phyloP scores from a whole-genome alignment of 2,329 filamentous ascomycete genomes.

The Fusarium sacchari region DNA sequence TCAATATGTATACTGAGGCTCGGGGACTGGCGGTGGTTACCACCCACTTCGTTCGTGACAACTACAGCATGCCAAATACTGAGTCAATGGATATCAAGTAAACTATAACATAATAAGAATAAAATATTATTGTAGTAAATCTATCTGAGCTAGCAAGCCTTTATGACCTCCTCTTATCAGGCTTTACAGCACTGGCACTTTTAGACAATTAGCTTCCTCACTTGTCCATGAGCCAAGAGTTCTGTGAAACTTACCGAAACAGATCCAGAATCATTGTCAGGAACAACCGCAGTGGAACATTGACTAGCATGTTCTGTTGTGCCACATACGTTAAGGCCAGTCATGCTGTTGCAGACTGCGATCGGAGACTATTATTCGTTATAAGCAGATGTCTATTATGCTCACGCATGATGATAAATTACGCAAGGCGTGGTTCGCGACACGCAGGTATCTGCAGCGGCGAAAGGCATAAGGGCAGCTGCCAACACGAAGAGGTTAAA shows the following conservation, averaged over 20 bases:
- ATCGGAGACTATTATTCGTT: not conserved
- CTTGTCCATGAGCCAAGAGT: rapidly evolving
- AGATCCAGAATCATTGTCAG: not conserved
- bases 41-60: rapidly evolving
- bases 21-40: rapidly evolving
- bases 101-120: not conserved
- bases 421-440: not conserved
- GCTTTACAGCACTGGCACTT: not conserved
- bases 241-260: not conserved
- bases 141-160: rapidly evolving
- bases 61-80: rapidly evolving
- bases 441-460: not conserved
- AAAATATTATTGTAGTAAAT: rapidly evolving
- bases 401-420: rapidly evolving
- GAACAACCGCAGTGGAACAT: not conserved
- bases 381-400: rapidly evolving
- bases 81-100: no score
- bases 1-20: rapidly evolving
- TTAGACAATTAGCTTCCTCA: not conserved
- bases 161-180: rapidly evolving
- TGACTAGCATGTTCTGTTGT: not conserved
- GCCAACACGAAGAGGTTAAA: not conserved
- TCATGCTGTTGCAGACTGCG: rapidly evolving
- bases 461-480: not conserved
- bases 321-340: not conserved